phyloP scores from a whole-genome alignment of 768 basidiomycete genomes.

The Inosperma sp. region DNA sequence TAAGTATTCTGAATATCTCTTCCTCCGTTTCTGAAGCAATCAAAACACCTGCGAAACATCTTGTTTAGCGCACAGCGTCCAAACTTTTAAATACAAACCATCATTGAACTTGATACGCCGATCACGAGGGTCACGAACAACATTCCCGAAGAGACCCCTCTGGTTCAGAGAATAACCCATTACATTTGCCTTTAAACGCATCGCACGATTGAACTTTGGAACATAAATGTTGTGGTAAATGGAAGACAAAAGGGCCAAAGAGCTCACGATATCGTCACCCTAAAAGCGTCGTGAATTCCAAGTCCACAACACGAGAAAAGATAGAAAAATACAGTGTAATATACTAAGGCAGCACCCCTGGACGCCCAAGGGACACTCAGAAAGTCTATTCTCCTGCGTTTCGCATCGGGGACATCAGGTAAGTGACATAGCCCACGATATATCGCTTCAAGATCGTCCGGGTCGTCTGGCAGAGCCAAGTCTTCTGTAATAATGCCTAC shows the following conservation, averaged over 20 bases:
- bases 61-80: neutral
- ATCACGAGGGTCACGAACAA: constrained; percentile 66
- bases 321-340: constrained; percentile 67
- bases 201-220: constrained; percentile 82
- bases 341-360: constrained; percentile 83
- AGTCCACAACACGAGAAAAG: constrained; percentile 4
- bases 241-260: neutral
- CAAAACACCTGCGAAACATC: constrained; percentile 44
- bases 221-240: neutral
- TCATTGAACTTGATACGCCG: constrained; percentile 53
- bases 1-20: constrained; percentile 77
- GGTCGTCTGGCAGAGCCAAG: constrained; percentile 65
- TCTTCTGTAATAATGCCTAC: constrained; percentile 75
- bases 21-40: constrained; percentile 81
- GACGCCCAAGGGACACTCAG: constrained; percentile 74
- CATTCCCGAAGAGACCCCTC: constrained; percentile 68
- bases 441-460: constrained; percentile 61
- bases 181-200: constrained; percentile 77
- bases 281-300: constrained; percentile 20
- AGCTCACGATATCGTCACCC: constrained; percentile 86
- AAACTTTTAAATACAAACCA: constrained; percentile 37
- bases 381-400: constrained; percentile 79
- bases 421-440: constrained; percentile 79
- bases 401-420: constrained; percentile 37
- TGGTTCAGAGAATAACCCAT: constrained; percentile 88